Base-by-base conservation (phyloP, 495 filamentous ascomycete genomes). In the Hypoxylon fragiforme region DNA sequence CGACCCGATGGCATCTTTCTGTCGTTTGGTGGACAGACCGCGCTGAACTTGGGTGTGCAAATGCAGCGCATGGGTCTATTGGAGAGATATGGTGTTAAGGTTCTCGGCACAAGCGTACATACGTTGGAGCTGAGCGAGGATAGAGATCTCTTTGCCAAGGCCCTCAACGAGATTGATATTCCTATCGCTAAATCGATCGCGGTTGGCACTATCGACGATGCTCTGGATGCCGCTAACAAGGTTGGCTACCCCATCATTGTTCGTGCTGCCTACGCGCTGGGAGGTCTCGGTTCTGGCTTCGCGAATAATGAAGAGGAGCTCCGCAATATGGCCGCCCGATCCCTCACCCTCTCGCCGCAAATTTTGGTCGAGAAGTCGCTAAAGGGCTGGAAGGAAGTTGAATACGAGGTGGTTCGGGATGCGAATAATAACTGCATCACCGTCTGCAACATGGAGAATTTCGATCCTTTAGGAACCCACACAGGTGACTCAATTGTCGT, bases 401-500 rank as follows among this genome's bases (percentile, higher is more conserved):
- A 97, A 70, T 97, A 97, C 67, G 92, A 97, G 70, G 92, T 97
- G 26, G 92, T 97, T 30, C 85, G 92, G 50, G 92, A 97, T 71
- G 88, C 87, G 37, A 81, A 84, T 61, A 94, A 97, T 79, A 97
- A 97, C 77, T 97, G 94, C 72, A 97, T 97, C 61, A 97, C 92
- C 13, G 92, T 97, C 37, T 97, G 92, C 79, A 97, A 97, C 77
- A 97, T 97, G 92, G 92, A 97, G 77, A 97, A 97, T 75, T 97
- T 97, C 67, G 92, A 97, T 67, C 92, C 92, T 30, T 80, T 97
- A 26, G 92, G 92, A 66, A 92, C 95, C 45, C 92, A 97, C 68
- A 97, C 92, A 31, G 92, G 92, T 69, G 92, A 97, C 76, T 95
- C 90, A 55, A 96, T 97, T 60, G 92, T 97, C 46, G 91, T 97